These are phyloP conservation scores for Scytalidium lignicola DNA, from an alignment of 2,329 filamentous ascomycete genomes.

Conservation along the genomic window DNA sequence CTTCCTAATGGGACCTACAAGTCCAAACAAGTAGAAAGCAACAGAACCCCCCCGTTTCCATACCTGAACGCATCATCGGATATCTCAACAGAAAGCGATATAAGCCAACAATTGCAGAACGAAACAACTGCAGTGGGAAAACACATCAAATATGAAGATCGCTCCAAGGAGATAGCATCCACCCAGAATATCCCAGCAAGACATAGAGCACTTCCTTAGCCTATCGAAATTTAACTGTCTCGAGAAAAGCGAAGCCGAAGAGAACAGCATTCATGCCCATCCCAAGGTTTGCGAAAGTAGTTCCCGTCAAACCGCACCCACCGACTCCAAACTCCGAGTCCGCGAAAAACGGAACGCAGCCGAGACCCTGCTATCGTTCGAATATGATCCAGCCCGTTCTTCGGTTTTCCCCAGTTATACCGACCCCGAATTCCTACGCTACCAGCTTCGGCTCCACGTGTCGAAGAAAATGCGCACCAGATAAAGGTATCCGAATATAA, in stretches of 20 bases:
- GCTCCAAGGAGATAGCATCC: neutral
- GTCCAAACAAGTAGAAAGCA: neutral
- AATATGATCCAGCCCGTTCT: neutral
- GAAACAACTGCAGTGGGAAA: neutral
- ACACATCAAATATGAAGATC: neutral
- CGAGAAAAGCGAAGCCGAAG: neutral
- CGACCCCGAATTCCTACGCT: slow-evolving; percentile 48
- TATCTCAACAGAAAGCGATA: neutral
- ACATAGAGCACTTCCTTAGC: neutral
- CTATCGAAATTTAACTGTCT: too few species aligned
- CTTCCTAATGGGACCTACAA: neutral
- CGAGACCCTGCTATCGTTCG: neutral
- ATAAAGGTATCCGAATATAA: neutral
- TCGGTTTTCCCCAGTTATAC: slow-evolving; percentile 54
- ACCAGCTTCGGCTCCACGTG: slow-evolving; percentile 18
- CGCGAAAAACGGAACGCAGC: neutral
- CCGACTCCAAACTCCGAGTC: neutral
- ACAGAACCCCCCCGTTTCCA: neutral
- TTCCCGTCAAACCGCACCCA: neutral
- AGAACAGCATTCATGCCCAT: neutral
- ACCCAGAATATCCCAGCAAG: neutral
- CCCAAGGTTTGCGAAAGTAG: neutral
- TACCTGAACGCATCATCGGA: neutral
- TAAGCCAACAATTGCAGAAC: neutral
- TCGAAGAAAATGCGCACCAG: neutral